phyloP scores from a whole-genome alignment of 805 yeast genomes.

The Candida awuae region DNA sequence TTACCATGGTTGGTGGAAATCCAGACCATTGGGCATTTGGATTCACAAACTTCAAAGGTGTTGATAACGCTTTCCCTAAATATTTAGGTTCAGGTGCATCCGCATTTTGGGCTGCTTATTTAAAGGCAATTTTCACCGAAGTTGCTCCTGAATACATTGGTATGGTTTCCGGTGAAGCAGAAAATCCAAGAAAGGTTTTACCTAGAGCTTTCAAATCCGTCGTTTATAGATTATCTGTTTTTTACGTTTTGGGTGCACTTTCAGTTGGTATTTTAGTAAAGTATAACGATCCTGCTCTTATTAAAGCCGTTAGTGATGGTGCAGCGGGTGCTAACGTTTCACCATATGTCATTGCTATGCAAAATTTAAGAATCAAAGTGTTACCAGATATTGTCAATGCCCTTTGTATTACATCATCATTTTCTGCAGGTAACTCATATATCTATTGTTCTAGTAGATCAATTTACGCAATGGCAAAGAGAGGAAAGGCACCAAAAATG shows the following conservation, averaged over 20 bases:
- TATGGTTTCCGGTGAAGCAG: constrained; percentile 82
- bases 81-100: constrained; percentile 48
- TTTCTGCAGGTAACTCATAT: constrained; percentile 79
- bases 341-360: constrained; percentile 81
- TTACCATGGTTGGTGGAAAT: constrained; percentile 85
- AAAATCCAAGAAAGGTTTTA: constrained; percentile 45
- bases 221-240: constrained; percentile 54
- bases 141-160: constrained; percentile 85
- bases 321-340: constrained; percentile 74
- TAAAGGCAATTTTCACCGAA: constrained; percentile 62
- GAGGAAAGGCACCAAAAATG: constrained; percentile 65
- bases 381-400: constrained; percentile 77
- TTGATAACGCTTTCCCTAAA: constrained; percentile 40
- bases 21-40: constrained; percentile 46
- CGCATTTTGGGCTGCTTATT: constrained; percentile 63
- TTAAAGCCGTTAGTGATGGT: constrained; percentile 48
- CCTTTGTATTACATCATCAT: constrained; percentile 63
- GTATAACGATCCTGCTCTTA: constrained; percentile 53
- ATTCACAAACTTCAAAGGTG: constrained; percentile 22
- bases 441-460: constrained; percentile 64
- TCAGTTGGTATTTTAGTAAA: constrained; percentile 75
- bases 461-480: constrained; percentile 59
- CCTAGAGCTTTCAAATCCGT: constrained; percentile 78
- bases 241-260: constrained; percentile 67
- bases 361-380: constrained; percentile 52